Evolutionary conservation across 176 grass and related monocot genomes (phyloP), one percentile per base, ranked within the genome.

Genomic region (Oropetium thomaeum): DNA sequence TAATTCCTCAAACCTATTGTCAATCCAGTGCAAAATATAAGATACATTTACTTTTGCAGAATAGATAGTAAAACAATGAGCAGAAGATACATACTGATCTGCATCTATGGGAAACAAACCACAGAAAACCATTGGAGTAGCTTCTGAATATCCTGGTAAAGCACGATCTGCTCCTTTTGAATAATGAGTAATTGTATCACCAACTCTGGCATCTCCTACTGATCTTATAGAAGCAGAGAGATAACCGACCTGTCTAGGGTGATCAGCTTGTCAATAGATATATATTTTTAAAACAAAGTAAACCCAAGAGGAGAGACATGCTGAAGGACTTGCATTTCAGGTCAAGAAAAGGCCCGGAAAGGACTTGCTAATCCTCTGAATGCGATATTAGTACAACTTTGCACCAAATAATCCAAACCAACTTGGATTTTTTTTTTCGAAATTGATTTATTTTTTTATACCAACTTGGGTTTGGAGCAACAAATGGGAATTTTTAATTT

Each of bases 141-240:
- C 88, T 87, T 97, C 78, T 58, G 86, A 87, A 81, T 97, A 97
- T 91, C 94, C 94, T 42, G 90, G 88, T 69, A 97, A 87, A 69
- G 90, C 90, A 10, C 7, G 75, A 60, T 83, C 81, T 47, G 94
- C 94, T 80, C 63, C 89, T 87, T 90, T 93, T 58, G 81, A 81
- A 75, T 54, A 89, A 40, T 91, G 82, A 71, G 94, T 93, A 61
- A 97, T 91, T 78, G 94, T 97, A 79, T 97, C 94, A 80, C 94
- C 94, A 34, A 97, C 94, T 40, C 88, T 81, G 43, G 94, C 94
- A 89, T 97, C 94, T 84, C 85, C 90, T 67, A 93, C 94, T 82
- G 94, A 97, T 85, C 90, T 86, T 87, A 97, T 84, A 67, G 94
- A 93, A 78, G 94, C 94, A 76, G 94, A 93, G 55, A 97, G 83